Evolutionary conservation across 192 early-diverging fungal genomes (phyloP).

Genomic region (Coemansia sp.): DNA sequence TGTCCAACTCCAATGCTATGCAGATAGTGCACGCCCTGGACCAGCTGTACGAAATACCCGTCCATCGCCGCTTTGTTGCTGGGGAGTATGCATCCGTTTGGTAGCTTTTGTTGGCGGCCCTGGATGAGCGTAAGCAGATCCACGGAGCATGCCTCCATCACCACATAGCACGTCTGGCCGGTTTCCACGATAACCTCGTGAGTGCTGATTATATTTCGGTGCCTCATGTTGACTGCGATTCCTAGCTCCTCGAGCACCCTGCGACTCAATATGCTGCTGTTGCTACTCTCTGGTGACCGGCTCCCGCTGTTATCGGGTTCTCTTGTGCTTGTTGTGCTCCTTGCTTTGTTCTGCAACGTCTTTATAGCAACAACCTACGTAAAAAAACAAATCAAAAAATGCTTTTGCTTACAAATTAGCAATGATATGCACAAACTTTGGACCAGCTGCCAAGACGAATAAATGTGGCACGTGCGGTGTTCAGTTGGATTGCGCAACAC

Average conservation of each 20-base stretch:
- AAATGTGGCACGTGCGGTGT: neutral
- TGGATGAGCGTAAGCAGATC: constrained; percentile 81
- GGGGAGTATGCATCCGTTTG: neutral
- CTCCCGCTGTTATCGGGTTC: neutral
- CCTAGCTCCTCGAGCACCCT: constrained; percentile 46
- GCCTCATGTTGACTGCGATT: constrained; percentile 55
- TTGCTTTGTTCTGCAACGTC: constrained; percentile 18
- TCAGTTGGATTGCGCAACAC: neutral
- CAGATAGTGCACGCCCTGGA: constrained; percentile 72
- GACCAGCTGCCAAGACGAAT: neutral
- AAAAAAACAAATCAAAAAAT: neutral
- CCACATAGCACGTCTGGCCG: constrained; percentile 60
- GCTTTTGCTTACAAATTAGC: neutral
- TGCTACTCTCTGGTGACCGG: neutral
- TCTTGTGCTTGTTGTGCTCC: neutral
- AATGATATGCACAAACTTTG: no score
- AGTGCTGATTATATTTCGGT: constrained; percentile 70
- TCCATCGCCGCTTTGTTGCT: constrained; percentile 61
- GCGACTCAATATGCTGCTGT: constrained; percentile 16
- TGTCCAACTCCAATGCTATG: constrained; percentile 79
- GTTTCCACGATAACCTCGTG: constrained; percentile 67
- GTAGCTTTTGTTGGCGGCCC: constrained; percentile 34
- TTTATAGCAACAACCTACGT: constrained; percentile 47
- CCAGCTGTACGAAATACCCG: constrained; percentile 81
- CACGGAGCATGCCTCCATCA: constrained; percentile 84